Percentiles rank a stretch among this genome's conserved stretches.
These are phyloP conservation scores for Phytophthora sp. DNA, from an alignment of 352 stramenopile species.

Conservation along the genomic window DNA sequence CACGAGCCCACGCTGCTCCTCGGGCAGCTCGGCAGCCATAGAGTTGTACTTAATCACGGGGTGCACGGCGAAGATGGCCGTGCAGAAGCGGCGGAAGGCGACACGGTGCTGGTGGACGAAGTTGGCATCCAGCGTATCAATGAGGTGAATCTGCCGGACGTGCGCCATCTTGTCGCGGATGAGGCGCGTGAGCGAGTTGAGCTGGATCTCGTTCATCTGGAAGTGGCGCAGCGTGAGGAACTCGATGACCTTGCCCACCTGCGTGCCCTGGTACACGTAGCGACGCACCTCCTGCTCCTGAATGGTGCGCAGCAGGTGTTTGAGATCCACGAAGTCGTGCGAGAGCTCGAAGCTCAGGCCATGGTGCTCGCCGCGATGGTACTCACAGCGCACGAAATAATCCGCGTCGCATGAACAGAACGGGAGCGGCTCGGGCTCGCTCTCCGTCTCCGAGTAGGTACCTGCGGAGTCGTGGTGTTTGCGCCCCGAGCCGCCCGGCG, in stretches of 20 bases:
- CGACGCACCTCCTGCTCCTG: slow-evolving; percentile 53
- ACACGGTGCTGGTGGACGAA: slow-evolving; percentile 51
- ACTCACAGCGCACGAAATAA: slow-evolving; percentile 54
- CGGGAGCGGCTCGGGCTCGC: slow-evolving; percentile 52
- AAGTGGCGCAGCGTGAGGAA: slow-evolving; percentile 59
- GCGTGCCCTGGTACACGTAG: slow-evolving; percentile 59
- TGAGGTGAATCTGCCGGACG: slow-evolving; percentile 52
- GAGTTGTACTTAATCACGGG: slow-evolving; percentile 62
- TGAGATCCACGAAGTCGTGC: slow-evolving; percentile 56
- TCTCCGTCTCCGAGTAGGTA: slow-evolving; percentile 60
- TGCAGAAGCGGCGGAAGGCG: slow-evolving; percentile 56
- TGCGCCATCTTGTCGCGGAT: slow-evolving; percentile 50
- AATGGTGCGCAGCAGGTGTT: slow-evolving; percentile 54
- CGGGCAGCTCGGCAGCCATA: slow-evolving; percentile 46
- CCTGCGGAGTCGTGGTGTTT: slow-evolving; percentile 42
- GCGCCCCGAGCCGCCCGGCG: slow-evolving; percentile 15
- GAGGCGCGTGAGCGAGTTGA: slow-evolving; percentile 49
- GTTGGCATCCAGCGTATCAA: slow-evolving; percentile 50
- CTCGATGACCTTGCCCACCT: slow-evolving; percentile 65
- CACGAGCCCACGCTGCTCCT: slow-evolving; percentile 48
- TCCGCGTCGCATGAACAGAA: slow-evolving; percentile 56
- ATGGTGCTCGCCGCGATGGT: slow-evolving; percentile 57
- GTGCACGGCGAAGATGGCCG: slow-evolving; percentile 50
- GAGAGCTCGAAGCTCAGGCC: slow-evolving; percentile 58
- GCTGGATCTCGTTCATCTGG: slow-evolving; percentile 50